phyloP scores from a whole-genome alignment of 2,329 filamentous ascomycete genomes.

The Ceratocystis alfenasii region DNA sequence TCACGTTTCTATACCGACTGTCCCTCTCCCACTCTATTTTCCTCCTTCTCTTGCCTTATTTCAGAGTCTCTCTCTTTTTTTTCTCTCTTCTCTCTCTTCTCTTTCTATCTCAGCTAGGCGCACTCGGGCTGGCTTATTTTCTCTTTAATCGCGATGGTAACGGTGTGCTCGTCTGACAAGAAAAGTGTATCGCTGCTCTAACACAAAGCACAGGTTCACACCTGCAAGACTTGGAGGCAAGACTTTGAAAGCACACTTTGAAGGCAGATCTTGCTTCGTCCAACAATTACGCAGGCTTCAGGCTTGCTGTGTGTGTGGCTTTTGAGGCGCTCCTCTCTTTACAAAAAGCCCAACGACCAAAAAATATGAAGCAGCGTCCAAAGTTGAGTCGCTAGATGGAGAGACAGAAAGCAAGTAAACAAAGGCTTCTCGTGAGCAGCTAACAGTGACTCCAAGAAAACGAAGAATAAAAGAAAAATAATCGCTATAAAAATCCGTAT shows the following conservation, averaged over 20 bases:
- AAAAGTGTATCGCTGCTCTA: neutral
- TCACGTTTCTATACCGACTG: neutral
- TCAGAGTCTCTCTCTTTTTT: too few relatives aligned
- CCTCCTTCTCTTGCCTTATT: too few relatives aligned
- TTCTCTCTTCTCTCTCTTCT: too few relatives aligned
- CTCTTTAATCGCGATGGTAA: neutral
- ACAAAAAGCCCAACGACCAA: neutral
- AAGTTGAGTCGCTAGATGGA: too few relatives aligned
- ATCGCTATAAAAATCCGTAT: neutral
- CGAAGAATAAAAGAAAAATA: constrained; percentile 4
- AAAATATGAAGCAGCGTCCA: neutral
- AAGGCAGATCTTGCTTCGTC: too few relatives aligned
- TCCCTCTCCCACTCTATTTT: too few relatives aligned
- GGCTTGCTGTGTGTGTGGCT: neutral
- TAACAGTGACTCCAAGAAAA: neutral
- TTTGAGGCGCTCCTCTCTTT: neutral
- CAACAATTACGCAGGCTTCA: neutral
- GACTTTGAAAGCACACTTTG: too few relatives aligned
- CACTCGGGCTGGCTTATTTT: neutral
- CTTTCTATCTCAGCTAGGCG: too few relatives aligned
- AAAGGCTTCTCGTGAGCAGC: neutral
- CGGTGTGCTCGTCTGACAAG: neutral
- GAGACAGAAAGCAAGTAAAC: too few relatives aligned
- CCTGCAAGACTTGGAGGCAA: too few relatives aligned
- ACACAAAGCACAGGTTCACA: too few relatives aligned